Evolutionary conservation across 2,329 filamentous ascomycete species (phyloP).

Genomic region (Rhynchosporium secalis): DNA sequence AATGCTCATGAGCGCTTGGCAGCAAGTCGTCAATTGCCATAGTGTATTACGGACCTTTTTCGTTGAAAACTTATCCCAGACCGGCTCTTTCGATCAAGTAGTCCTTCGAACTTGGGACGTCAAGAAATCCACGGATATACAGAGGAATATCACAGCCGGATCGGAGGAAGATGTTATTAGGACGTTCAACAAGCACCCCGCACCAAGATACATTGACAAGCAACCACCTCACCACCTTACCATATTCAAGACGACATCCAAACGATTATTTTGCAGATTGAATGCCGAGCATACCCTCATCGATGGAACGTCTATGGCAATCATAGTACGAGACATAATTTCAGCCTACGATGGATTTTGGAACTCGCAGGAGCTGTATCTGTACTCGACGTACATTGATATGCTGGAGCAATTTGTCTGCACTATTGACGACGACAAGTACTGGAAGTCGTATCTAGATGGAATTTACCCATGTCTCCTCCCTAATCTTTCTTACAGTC

Average conservation of each 20-base stretch:
- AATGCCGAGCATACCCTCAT: slow-evolving; percentile 44
- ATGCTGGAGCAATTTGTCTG: slow-evolving; percentile 34
- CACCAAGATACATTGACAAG: background rate
- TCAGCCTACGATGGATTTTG: slow-evolving; percentile 40
- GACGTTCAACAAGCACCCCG: background rate
- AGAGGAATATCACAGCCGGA: background rate
- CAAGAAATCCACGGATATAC: background rate
- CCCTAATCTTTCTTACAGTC: slow-evolving; percentile 36
- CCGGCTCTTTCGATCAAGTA: slow-evolving; percentile 33
- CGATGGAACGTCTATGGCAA: slow-evolving; percentile 49
- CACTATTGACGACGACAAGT: slow-evolving; percentile 28
- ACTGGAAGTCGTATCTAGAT: slow-evolving; percentile 36
- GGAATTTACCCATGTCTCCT: slow-evolving; percentile 41
- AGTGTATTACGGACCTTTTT: slow-evolving; percentile 24
- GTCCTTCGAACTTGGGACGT: slow-evolving; percentile 22
- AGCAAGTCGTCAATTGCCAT: slow-evolving; percentile 24
- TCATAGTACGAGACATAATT: slow-evolving; percentile 47
- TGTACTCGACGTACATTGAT: slow-evolving; percentile 38
- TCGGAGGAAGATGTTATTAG: background rate
- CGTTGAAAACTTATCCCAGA: slow-evolving; percentile 29
- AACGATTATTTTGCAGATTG: slow-evolving; percentile 46
- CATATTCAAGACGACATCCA: slow-evolving; percentile 44
- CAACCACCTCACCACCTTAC: slow-evolving; percentile 48
- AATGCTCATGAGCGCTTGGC: slow-evolving; percentile 30
- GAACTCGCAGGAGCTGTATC: slow-evolving; percentile 18